Conservation (phyloP, 352 stramenopile genomes). For the Globisporangium orthogonon region DNA sequence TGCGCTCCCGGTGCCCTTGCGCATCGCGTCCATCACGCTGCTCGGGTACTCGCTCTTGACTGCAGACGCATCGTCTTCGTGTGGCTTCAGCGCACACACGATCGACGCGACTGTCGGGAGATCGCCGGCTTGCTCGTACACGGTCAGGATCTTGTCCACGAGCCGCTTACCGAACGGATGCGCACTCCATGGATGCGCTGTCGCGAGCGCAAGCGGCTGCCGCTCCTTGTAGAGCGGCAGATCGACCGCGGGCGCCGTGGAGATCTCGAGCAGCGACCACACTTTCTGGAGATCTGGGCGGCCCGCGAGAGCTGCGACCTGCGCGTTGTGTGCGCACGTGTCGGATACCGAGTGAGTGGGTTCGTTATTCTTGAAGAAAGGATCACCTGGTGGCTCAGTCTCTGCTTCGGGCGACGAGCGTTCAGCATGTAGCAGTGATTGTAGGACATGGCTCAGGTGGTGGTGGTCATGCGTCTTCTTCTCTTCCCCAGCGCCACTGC, state of each 20-base stretch:
- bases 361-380: constrained; percentile 1
- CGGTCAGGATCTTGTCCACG: constrained; percentile 65
- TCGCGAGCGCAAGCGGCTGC: constrained; percentile 21
- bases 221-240: constrained; percentile 36
- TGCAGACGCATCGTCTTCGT: constrained; percentile 14
- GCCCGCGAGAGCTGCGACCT: constrained; percentile 41
- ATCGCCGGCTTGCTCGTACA: constrained; percentile 79
- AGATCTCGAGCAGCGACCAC: constrained; percentile 75
- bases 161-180: constrained; percentile 77
- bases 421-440: constrained; percentile 26
- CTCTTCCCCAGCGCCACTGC: not conserved
- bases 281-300: constrained; percentile 71
- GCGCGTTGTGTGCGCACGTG: constrained; percentile 58
- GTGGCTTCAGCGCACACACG: constrained; percentile 55
- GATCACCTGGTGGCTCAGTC: not conserved
- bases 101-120: constrained; percentile 73
- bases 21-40: not conserved
- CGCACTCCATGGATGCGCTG: constrained; percentile 62
- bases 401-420: not conserved
- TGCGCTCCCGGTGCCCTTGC: not conserved
- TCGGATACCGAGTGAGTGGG: constrained; percentile 21
- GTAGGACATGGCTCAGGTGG: constrained; percentile 35
- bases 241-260: constrained; percentile 39
- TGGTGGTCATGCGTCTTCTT: constrained; percentile 8
- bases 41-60: constrained; percentile 1